Base-by-base conservation (phyloP, 352 stramenopile genomes). In the Peronospora destructor region DNA sequence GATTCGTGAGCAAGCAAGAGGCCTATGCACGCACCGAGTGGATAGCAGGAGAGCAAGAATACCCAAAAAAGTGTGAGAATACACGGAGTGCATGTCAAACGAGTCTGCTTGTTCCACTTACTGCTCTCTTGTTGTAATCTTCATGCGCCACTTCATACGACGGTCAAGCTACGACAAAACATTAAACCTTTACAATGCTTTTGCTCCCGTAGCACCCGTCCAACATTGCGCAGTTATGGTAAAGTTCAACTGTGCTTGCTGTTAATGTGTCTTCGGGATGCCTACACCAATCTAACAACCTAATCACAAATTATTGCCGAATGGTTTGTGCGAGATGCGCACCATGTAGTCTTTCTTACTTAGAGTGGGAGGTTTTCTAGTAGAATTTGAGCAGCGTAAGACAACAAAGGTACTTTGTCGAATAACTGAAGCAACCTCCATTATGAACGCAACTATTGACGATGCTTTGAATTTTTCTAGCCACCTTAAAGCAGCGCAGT, bases 101-200 rank as follows among this genome's bases (percentile, higher is more conserved):
- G 23, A 53, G 32, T 35, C 35, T 43, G 38, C 51, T 33, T 59
- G 38, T 59, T 28, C 14, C 16, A 23, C 58, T 66, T 48, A 51
- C 14, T 57, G 61, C 36, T 19, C 29, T 23, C 26, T 47, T 56
- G 30, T 19, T 52, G 33, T 32, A 35, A 46, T 37, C 4, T 54
- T 21, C 34, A 25, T 10, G 14, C 36, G 28, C 33, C 30, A n/a
- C 26, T 38, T 45, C 35, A 4, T 13, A 25, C 5, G 6, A 44
- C 9, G 30, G 16, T 19, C 8, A 46, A 43, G 39, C 10, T 30
- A 10, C 8, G 71, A 78, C 12, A 96, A 49, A 32, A 97, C 71
- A 40, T 97, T 85, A 35, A 97, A 87, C 3, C 73, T 74, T 68
- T 97, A 90, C 71, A 79, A 97, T 21, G 83, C 79, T 0, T 62